phyloP scores from a whole-genome alignment of 179 eudicot genomes.

The Silene vulgaris region DNA sequence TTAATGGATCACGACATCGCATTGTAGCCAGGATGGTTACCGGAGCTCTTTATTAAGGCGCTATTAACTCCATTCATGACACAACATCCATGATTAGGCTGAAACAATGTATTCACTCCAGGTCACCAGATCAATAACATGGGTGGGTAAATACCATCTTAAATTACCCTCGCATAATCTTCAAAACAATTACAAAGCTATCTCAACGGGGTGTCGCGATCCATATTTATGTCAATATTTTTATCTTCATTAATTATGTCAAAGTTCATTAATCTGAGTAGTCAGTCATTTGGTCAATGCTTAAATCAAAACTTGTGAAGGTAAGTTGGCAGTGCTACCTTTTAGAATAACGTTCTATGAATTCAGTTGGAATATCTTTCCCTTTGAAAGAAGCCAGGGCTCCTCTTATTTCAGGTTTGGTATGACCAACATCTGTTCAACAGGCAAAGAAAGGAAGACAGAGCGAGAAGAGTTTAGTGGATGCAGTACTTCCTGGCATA shows the following conservation, averaged over 20 bases:
- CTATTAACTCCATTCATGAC: not conserved
- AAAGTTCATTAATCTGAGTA: not conserved
- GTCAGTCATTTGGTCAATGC: too few species aligned
- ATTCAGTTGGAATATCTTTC: constrained; percentile 31
- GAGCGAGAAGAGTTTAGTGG: not conserved
- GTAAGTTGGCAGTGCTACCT: constrained; percentile 2
- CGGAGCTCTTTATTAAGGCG: too few species aligned
- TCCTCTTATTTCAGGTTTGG: constrained; percentile 26
- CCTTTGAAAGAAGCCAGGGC: constrained; percentile 29
- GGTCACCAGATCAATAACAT: not conserved
- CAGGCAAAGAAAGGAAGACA: not conserved
- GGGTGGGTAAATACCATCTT: not conserved
- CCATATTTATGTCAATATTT: too few species aligned
- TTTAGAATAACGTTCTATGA: constrained; percentile 25
- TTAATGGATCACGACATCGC: too few species aligned
- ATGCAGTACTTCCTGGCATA: not conserved
- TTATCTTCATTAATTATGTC: not conserved
- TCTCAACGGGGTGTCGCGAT: not conserved
- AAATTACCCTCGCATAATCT: not conserved
- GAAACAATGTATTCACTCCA: not conserved
- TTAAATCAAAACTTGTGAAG: not conserved
- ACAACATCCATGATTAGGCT: not conserved
- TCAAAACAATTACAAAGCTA: not conserved
- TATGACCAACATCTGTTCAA: constrained; percentile 22
- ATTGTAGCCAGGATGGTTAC: too few species aligned